Base-by-base conservation (phyloP, 106 monocot species). In the Acorus calamus region DNA sequence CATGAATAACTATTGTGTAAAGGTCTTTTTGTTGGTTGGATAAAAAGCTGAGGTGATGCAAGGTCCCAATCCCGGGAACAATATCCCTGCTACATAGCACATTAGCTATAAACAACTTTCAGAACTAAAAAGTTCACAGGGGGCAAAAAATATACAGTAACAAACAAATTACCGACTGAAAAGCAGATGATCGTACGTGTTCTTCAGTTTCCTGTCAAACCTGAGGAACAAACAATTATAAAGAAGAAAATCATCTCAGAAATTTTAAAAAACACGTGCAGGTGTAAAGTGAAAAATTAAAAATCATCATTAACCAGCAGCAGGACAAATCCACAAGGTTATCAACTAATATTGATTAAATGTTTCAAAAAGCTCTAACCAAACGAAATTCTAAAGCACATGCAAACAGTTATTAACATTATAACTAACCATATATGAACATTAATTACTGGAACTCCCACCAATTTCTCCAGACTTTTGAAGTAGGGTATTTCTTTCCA, bases 121-220 rank as follows among this genome's bases (percentile, higher is more conserved):
- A 28, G 28, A 28, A 28, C 28, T 28, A 28, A 28, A 28, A 28
- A 28, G 28, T 28, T 28, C 28, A 28, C 28, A 28, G 28, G 28
- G 28, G 28, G 28, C 28, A 28, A 28, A 28, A 28, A 28, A 28
- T 28, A 28, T 28, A 28, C 28, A 28, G 28, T 0, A 28, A 1
- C 28, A 28, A 28, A 0, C 28, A 28, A 28, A 28, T 28, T 28
- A 96, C 96, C 96, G 87, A 91, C 90, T 96, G 64, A 96, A 96
- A 74, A 96, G 84, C 51, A 96, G 87, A 74, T 96, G 90, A 71
- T 96, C 90, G 66, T 91, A 96, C 6, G 90, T 91, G 64, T 96
- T 96, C 77, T 85, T 87, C 73, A 96, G 82, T 71, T 96, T 96
- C 54, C 83, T 84, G 71, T 96, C 96, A 87, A 96, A 96, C 96